These are phyloP conservation scores for Trichocomaceae sp. DNA, from an alignment of 2,329 filamentous ascomycete genomes.

Conservation along the genomic window DNA sequence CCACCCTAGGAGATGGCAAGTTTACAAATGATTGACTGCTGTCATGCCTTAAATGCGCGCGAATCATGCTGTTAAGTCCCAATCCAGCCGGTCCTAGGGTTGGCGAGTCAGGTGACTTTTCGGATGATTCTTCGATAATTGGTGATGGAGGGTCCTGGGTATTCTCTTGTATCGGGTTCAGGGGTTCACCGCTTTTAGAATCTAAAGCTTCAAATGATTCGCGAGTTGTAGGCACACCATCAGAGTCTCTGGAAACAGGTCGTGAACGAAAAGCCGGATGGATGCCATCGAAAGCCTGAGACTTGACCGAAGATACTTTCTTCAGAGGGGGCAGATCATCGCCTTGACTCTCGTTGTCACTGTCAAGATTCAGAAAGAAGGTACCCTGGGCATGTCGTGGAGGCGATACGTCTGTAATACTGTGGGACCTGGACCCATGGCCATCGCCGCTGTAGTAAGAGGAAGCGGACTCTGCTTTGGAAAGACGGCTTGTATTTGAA, in stretches of 20 bases:
- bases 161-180: slow-evolving; percentile 37
- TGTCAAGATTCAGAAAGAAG: slow-evolving; percentile 33
- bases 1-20: slow-evolving; percentile 35
- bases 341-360: slow-evolving; percentile 34
- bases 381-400: slow-evolving; percentile 20
- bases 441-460: slow-evolving; percentile 31
- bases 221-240: slow-evolving; percentile 20
- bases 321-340: slow-evolving; percentile 21
- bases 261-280: slow-evolving; percentile 33
- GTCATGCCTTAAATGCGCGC: slow-evolving; percentile 72
- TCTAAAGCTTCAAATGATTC: slow-evolving; percentile 29
- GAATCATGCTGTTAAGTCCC: slow-evolving; percentile 73
- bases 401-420: slow-evolving; percentile 25
- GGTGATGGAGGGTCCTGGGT: slow-evolving; percentile 16
- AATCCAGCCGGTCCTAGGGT: slow-evolving; percentile 59
- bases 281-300: slow-evolving; percentile 27
- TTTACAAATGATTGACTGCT: slow-evolving; percentile 75
- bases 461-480: slow-evolving; percentile 32
- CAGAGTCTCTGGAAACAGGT: slow-evolving; percentile 25
- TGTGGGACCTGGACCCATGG: slow-evolving; percentile 22
- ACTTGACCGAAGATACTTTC: slow-evolving; percentile 20
- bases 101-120: slow-evolving; percentile 59
- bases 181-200: slow-evolving; percentile 31
- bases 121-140: slow-evolving; percentile 17
- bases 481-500: slow-evolving; percentile 33